Percentiles rank a stretch among this genome's conserved stretches.
phyloP scores from a whole-genome alignment of 257 asterid genomes.

The Nicotiana tomentosiformis region DNA sequence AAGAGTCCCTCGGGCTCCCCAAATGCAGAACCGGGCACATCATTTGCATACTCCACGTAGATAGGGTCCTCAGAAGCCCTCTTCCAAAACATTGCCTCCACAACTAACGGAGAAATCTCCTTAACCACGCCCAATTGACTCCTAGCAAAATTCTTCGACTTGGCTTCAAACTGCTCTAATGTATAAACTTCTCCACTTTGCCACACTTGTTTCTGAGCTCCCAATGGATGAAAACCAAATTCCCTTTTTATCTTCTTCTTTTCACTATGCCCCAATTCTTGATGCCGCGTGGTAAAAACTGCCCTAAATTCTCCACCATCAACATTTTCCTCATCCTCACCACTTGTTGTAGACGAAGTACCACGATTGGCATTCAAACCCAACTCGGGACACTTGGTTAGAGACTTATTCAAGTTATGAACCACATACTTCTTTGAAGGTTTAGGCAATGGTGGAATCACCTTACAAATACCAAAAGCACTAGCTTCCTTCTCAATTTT shows the following conservation, averaged over 20 bases:
- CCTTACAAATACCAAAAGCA: slow-evolving; percentile 93
- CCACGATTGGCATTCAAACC: slow-evolving; percentile 43
- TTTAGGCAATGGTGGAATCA: slow-evolving; percentile 88
- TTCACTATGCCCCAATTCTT: slow-evolving; percentile 70
- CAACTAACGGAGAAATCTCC: slow-evolving; percentile 68
- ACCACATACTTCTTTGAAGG: slow-evolving; percentile 84
- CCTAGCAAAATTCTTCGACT: slow-evolving; percentile 72
- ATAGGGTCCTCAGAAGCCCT: slow-evolving; percentile 81
- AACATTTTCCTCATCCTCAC: slow-evolving; percentile 28
- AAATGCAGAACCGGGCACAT: slow-evolving; percentile 95
- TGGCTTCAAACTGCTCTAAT: slow-evolving; percentile 83
- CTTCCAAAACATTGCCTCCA: slow-evolving; percentile 91
- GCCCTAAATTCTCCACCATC: slow-evolving; percentile 48
- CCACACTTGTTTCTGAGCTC: slow-evolving; percentile 83
- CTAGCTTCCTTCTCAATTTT: slow-evolving; percentile 95
- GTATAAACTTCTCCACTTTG: slow-evolving; percentile 96
- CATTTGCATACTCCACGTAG: slow-evolving; percentile 92
- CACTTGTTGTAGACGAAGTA: slow-evolving; percentile 18
- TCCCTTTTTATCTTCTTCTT: slow-evolving; percentile 49
- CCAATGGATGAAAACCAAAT: slow-evolving; percentile 29
- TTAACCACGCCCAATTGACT: slow-evolving; percentile 58
- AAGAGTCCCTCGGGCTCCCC: slow-evolving; percentile 77
- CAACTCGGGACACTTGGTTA: slow-evolving; percentile 77
- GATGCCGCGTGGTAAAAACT: slow-evolving; percentile 86
- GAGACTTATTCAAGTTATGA: slow-evolving; percentile 75